Evolutionary conservation across 306 rosid species (phyloP).

Genomic region (Begonia masoniana): DNA sequence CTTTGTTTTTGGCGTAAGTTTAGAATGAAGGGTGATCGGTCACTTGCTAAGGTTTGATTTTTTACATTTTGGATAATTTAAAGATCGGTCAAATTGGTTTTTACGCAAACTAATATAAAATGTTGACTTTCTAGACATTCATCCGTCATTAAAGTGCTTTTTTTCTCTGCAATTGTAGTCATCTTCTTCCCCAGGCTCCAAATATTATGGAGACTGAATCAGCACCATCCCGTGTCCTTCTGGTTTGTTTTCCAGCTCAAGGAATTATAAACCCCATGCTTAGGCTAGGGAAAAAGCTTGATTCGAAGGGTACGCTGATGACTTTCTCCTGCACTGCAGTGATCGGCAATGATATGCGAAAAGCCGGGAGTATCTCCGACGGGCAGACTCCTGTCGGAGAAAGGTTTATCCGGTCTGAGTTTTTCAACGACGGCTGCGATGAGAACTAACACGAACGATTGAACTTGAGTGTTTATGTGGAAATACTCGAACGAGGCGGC

Average conservation of each 20-base stretch:
- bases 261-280: slow-evolving; percentile 60
- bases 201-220: background rate
- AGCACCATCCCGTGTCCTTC: slow-evolving; percentile 23
- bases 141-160: no score
- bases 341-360: slow-evolving; percentile 16
- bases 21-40: no score
- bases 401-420: slow-evolving; percentile 40
- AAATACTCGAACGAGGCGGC: slow-evolving; percentile 22
- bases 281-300: slow-evolving; percentile 32
- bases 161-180: no score
- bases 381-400: slow-evolving; percentile 7
- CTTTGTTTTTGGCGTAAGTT: no score
- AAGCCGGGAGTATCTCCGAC: slow-evolving; percentile 10
- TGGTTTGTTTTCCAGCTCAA: no score
- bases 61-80: no score
- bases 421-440: slow-evolving; percentile 24
- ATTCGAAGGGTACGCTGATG: slow-evolving; percentile 31
- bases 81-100: no score
- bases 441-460: background rate
- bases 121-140: no score
- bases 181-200: background rate
- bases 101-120: no score
- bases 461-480: slow-evolving; percentile 8
- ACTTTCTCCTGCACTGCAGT: slow-evolving; percentile 25
- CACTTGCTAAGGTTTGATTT: no score